Conservation (phyloP, 345 rosid genomes). For the Citrus australasica region DNA sequence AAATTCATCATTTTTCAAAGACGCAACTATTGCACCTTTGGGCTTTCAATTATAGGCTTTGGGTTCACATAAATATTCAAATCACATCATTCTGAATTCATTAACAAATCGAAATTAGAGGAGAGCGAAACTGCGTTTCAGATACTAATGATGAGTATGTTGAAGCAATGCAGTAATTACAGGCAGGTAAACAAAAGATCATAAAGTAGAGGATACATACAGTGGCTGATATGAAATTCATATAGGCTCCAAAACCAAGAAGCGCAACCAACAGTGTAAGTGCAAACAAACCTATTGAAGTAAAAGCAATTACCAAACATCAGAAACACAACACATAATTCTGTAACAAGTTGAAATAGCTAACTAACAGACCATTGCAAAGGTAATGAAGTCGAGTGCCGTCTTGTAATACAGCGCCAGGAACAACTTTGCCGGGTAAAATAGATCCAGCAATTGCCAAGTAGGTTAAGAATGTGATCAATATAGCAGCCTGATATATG, state of each 20-base stretch:
- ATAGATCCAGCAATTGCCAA: slow-evolving; percentile 14
- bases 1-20: not conserved
- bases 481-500: not conserved
- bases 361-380: slow-evolving; percentile 7
- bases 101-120: not conserved
- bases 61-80: not conserved
- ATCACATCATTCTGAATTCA: not conserved
- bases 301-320: not conserved
- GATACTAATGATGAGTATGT: not conserved
- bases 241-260: slow-evolving; percentile 1
- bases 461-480: not conserved
- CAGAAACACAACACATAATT: not conserved
- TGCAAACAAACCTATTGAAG: not conserved
- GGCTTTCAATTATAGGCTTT: not conserved
- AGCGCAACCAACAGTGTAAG: not conserved
- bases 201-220: not conserved
- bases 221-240: not conserved
- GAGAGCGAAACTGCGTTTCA: not conserved
- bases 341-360: not conserved
- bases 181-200: not conserved
- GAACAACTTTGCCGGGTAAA: slow-evolving; percentile 4
- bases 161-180: not conserved
- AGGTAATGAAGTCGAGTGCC: slow-evolving; percentile 10
- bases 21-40: not conserved
- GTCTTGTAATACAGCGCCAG: not conserved